Conservation (phyloP, 768 basidiomycete genomes). For the Tricholoma sp. region DNA sequence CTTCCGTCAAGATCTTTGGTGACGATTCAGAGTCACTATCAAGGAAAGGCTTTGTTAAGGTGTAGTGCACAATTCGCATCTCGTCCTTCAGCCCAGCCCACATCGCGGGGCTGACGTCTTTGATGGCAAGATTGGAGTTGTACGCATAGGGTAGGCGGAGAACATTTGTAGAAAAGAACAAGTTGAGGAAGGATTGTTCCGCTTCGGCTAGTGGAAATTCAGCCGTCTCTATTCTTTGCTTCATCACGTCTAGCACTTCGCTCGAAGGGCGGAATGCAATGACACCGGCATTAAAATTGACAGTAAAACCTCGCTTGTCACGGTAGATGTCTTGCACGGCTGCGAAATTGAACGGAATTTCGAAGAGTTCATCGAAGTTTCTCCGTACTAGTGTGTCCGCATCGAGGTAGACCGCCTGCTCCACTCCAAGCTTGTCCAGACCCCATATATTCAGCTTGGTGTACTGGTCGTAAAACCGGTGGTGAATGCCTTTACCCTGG, state of each 20-base stretch:
- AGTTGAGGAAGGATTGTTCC: constrained; percentile 38
- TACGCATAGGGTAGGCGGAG: constrained; percentile 35
- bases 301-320: constrained; percentile 25
- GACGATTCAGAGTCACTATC: constrained; percentile 18
- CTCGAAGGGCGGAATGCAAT: constrained; percentile 29
- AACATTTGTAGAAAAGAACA: constrained; percentile 31
- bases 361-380: constrained; percentile 42
- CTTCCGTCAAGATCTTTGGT: constrained; percentile 16
- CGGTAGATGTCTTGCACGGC: constrained; percentile 37
- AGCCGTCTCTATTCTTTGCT: constrained; percentile 21
- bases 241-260: constrained; percentile 24
- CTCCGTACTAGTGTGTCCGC: constrained; percentile 38
- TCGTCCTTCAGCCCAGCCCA: constrained; percentile 30
- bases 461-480: constrained; percentile 36
- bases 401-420: constrained; percentile 33
- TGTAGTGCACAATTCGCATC: constrained; percentile 35
- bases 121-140: constrained; percentile 37
- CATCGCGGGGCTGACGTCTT: constrained; percentile 23
- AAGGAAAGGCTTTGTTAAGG: constrained; percentile 23
- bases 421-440: constrained; percentile 26
- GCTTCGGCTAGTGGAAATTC: constrained; percentile 27
- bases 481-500: constrained; percentile 28
- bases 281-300: constrained; percentile 37
- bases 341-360: constrained; percentile 34
- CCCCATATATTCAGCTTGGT: constrained; percentile 40